Evolutionary conservation across 345 rosid species (phyloP).

Genomic region (Moricandia moricandioides): DNA sequence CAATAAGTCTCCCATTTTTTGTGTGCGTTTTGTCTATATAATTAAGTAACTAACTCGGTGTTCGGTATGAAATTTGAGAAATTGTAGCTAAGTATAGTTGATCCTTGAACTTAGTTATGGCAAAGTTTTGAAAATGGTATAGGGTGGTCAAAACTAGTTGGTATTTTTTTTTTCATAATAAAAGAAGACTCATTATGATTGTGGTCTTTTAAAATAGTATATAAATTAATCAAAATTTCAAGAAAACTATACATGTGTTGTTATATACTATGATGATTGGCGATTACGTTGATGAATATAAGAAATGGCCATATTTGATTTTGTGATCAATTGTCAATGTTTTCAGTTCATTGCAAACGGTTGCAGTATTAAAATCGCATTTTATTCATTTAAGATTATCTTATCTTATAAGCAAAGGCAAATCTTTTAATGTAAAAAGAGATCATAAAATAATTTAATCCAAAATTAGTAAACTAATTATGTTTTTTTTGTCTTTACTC

Average conservation of each 20-base stretch:
- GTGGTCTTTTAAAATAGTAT: not conserved
- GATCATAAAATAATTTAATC: not conserved
- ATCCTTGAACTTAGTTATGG: not conserved
- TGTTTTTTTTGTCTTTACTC: not conserved
- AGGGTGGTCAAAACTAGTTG: not conserved
- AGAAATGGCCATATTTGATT: not conserved
- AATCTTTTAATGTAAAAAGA: not conserved
- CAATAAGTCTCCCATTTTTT: not conserved
- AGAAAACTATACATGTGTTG: not conserved
- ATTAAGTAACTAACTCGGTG: not conserved
- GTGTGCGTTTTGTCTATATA: not conserved
- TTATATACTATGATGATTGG: not conserved
- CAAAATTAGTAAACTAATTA: not conserved
- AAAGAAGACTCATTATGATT: not conserved
- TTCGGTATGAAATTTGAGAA: conserved; percentile 3
- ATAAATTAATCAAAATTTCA: not conserved
- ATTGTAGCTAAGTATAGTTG: not conserved
- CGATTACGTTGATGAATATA: not conserved
- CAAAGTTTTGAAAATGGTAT: not conserved
- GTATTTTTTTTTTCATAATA: not conserved
- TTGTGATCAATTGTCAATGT: not conserved
- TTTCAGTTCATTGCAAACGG: not conserved
- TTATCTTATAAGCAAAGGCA: not conserved
- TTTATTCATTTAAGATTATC: not conserved
- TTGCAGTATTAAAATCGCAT: not conserved